Conservation (phyloP, 306 rosid species). For the Hippophae tibetana region DNA sequence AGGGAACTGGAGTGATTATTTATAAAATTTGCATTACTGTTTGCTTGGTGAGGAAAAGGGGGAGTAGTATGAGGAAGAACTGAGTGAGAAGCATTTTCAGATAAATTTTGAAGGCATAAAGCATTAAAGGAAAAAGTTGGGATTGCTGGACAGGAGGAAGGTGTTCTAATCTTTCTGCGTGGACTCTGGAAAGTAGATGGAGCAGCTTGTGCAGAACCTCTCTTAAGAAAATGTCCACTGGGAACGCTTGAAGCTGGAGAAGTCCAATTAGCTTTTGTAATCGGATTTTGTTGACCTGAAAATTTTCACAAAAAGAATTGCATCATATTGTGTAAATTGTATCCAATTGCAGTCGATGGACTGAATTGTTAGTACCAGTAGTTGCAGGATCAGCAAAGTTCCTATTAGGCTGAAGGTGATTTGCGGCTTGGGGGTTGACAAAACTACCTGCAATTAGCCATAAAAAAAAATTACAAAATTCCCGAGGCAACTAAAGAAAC, state of each 20-base stretch:
- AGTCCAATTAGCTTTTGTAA: neutral
- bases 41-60: neutral
- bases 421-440: neutral
- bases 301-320: neutral
- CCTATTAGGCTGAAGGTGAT: conserved; percentile 1
- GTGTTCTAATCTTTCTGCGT: neutral
- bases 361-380: neutral
- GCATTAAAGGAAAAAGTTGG: neutral
- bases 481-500: neutral
- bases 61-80: neutral
- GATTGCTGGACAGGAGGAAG: neutral
- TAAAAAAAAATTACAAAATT: conserved; percentile 2
- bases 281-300: conserved; percentile 14
- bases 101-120: neutral
- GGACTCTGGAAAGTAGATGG: neutral
- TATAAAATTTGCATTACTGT: neutral
- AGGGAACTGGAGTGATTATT: too few species aligned
- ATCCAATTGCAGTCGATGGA: neutral
- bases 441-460: conserved; percentile 14
- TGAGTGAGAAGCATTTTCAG: neutral
- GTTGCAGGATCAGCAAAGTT: neutral
- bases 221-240: conserved; percentile 10
- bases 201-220: conserved; percentile 2
- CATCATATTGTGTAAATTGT: neutral
- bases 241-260: conserved; percentile 1